A percentile compares a stretch with the other conserved stretches of the same genome.
phyloP scores from a whole-genome alignment of 2,329 filamentous ascomycete genomes.

The Fusarium sp. region DNA sequence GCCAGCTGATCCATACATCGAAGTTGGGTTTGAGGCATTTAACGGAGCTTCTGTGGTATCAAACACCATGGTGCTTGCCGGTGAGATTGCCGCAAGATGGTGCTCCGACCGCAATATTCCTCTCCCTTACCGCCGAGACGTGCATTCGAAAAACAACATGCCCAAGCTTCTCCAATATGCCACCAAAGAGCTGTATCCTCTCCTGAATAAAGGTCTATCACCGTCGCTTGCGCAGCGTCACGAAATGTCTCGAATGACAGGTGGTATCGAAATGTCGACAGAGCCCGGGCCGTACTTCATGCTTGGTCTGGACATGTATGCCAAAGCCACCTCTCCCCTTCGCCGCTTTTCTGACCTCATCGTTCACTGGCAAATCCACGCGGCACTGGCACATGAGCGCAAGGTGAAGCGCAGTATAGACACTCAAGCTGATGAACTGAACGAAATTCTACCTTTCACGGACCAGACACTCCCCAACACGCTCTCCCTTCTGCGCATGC shows the following conservation, averaged over 20 bases:
- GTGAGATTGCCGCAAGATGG: conserved; percentile 72
- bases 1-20: conserved; percentile 66
- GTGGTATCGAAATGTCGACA: conserved; percentile 66
- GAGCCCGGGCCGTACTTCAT: conserved; percentile 67
- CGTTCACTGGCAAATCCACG: conserved; percentile 76
- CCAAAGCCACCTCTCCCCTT: conserved; percentile 75
- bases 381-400: conserved; percentile 64
- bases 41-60: conserved; percentile 54
- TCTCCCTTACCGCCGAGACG: conserved; percentile 69
- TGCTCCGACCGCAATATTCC: conserved; percentile 69
- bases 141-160: conserved; percentile 56
- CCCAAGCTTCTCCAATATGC: conserved; percentile 55
- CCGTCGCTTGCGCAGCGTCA: conserved; percentile 52
- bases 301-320: conserved; percentile 71
- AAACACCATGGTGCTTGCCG: conserved; percentile 71
- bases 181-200: conserved; percentile 54
- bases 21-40: conserved; percentile 51
- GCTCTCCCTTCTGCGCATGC: conserved; percentile 65
- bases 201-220: conserved; percentile 51
- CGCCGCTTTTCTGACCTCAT: conserved; percentile 74
- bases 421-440: conserved; percentile 47
- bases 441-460: conserved; percentile 62
- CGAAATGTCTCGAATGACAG: conserved; percentile 54
- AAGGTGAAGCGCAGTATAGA: conserved; percentile 48
- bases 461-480: conserved; percentile 57